A percentile compares a stretch with the other conserved stretches of the same genome.
Conservation (phyloP, 148 eudicot species). For the Camellia sinensis region DNA sequence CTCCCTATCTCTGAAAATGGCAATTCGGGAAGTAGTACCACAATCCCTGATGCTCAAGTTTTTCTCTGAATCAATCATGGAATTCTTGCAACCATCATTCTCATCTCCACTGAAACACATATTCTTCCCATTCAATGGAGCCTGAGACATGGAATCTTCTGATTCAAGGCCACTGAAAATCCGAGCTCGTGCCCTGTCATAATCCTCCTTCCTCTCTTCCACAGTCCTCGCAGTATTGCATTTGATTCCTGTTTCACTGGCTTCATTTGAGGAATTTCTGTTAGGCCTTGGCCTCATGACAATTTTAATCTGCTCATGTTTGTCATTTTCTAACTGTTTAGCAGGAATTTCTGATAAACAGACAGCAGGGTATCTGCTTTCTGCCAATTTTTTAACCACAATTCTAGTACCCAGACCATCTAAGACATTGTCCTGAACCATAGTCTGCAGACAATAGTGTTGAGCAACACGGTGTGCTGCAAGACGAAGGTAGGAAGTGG, state of each 20-base stretch:
- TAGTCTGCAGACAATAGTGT: constrained; percentile 77
- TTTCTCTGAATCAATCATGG: constrained; percentile 45
- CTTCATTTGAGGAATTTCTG: constrained; percentile 46
- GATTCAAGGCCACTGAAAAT: constrained; percentile 61
- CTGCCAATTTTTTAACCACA: constrained; percentile 64
- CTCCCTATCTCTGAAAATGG: constrained; percentile 86
- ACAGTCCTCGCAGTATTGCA: constrained; percentile 49
- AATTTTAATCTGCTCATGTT: constrained; percentile 57
- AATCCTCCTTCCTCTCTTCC: constrained; percentile 93
- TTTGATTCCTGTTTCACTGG: constrained; percentile 47
- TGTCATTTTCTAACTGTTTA: constrained; percentile 55
- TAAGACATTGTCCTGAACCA: constrained; percentile 58
- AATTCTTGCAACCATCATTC: constrained; percentile 41
- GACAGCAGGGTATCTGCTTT: constrained; percentile 62
- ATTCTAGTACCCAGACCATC: constrained; percentile 74
- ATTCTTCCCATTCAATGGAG: constrained; percentile 34
- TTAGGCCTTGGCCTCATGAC: constrained; percentile 63
- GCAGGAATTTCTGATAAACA: constrained; percentile 76
- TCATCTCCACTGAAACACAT: constrained; percentile 46
- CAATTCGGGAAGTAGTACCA: constrained; percentile 65
- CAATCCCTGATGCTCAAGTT: constrained; percentile 39
- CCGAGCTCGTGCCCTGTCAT: constrained; percentile 91
- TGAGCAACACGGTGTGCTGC: constrained; percentile 99
- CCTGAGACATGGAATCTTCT: constrained; percentile 39
- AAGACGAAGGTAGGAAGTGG: constrained; percentile 92